phyloP scores from a whole-genome alignment of 2,329 filamentous ascomycete genomes.

The Fusarium sp. region DNA sequence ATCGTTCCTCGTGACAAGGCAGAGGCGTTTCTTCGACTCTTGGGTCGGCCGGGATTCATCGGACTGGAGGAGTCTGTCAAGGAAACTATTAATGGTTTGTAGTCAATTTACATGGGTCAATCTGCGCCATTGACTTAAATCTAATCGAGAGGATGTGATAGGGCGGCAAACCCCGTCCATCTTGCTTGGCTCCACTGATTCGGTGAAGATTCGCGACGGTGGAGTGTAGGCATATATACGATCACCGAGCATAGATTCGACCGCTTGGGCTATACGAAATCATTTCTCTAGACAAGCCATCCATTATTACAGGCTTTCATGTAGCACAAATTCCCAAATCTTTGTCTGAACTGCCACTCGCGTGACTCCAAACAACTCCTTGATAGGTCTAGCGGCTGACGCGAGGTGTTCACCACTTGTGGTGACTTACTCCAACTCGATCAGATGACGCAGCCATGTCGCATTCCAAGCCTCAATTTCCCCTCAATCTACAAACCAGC shows the following conservation, averaged over 20 bases:
- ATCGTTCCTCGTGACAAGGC: not conserved
- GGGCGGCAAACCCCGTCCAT: too few relatives aligned
- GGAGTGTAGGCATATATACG: too few relatives aligned
- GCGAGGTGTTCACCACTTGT: constrained; percentile 7
- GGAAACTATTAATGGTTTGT: not conserved
- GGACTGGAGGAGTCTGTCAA: not conserved
- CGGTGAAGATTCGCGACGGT: too few relatives aligned
- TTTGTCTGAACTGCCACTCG: not conserved
- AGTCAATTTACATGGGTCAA: too few relatives aligned
- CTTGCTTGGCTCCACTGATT: too few relatives aligned
- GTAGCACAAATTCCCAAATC: too few relatives aligned
- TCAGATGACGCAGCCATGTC: constrained; percentile 35
- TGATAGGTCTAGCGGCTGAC: constrained; percentile 24
- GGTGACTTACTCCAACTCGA: constrained; percentile 29
- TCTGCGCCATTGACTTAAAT: too few relatives aligned
- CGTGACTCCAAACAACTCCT: constrained; percentile 16
- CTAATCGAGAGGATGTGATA: too few relatives aligned
- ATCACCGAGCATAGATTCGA: too few relatives aligned
- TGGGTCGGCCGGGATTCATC: constrained; percentile 4
- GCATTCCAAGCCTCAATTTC: constrained; percentile 26
- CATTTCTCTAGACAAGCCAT: too few relatives aligned
- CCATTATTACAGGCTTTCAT: fast-evolving
- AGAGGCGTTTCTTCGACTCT: not conserved
- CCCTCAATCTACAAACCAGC: constrained; percentile 18
- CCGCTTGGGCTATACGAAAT: too few relatives aligned